Base-by-base conservation (phyloP, 75 land plant genomes). In the Pinus taeda region DNA sequence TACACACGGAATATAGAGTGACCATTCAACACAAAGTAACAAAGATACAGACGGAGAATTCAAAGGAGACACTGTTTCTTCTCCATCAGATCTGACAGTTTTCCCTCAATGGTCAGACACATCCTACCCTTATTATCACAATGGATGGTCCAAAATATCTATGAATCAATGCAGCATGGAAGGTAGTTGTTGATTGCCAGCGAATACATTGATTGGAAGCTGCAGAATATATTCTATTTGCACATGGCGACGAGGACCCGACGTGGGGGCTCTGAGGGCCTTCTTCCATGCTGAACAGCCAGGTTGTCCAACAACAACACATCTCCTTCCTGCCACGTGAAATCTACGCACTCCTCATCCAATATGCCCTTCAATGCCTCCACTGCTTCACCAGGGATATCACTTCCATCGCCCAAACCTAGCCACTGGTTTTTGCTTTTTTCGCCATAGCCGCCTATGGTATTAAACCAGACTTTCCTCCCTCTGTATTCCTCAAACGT, bases 331-430 rank as follows among this genome's bases (percentile, higher is more conserved):
- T 80, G 5, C 82, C 81, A 80, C 12, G 36, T 78, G 15, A 80
- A 53, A 22, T 75, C 56, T 20, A 80, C 82, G 33, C 74, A 57
- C 45, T 78, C 81, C 57, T 87, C 88, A 30, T 83, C 86, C 5
- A 87, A 59, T 3, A 81, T 79, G 69, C 66, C 63, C 72, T 36
- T 75, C 73, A 49, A 75, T 45, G 22, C 57, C 14, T 59, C 24
- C 18, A 55, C 29, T 5, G 60, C 71, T 49, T 80, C 71, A 24
- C 0, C n/a, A 17, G 82, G 82, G 30, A 80, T 26, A 11, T 2
- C 22, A 5, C 20, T 20, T 15, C 79, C 82, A 67, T 80, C 80
- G 1, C 33, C 33, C 1, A 33, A 33, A 33, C 2, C 1, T 1
- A 33, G 33, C 2, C 2, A 0, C 33, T 1, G 33, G 33, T 33